Base-by-base conservation (phyloP, 192 early-diverging fungal species). In the Jimgerdemannia lactiflua region DNA sequence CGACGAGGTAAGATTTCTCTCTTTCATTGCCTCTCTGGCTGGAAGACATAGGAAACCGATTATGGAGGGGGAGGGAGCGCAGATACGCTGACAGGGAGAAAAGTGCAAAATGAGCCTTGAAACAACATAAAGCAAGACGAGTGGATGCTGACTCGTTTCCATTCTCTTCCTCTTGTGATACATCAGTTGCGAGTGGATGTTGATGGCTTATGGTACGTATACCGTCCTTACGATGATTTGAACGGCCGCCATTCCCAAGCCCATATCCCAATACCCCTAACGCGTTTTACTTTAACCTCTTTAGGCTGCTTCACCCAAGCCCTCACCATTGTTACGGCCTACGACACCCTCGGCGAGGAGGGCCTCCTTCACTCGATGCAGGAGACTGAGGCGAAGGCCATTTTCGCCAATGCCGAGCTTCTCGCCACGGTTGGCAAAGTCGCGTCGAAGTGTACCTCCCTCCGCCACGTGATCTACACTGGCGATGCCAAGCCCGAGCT, bases 301-400 rank as follows among this genome's bases (percentile, higher is more conserved):
- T 17, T 74, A 85, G 84, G 74, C 54, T 79, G 78, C 78, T 95
- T 90, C 70, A 88, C 91, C 43, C 94, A 95, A 83, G 83, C 70
- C 39, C 71, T 94, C 67, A 86, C 90, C 66, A 91, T 97, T 71
- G 91, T 94, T n/a, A 97, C 96, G 20, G 93, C 95, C 39, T 93
- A 93, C 77, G 92, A 92, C 68, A 95, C 95, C 18, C 88, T 97
- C 69, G 96, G 95, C 29, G 90, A 91, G 43, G 87, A 94, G 17
- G 94, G 95, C 67, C 90, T 97, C 65, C 68, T 86, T 69, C 95
- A 93, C 76, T 95, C 96, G 9, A 90, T 96, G 82, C 91, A 92
- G 74, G 92, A 97, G 82, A 84, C 92, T 49, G 92, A 91, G 77
- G 89, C 92, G 39, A 74, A 76, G 8, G 86, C 88, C 64, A 83